Evolutionary conservation across 2,329 filamentous ascomycete genomes (phyloP), one percentile per base, ranked within the genome.

Genomic region (Colletotrichum somersetense): DNA sequence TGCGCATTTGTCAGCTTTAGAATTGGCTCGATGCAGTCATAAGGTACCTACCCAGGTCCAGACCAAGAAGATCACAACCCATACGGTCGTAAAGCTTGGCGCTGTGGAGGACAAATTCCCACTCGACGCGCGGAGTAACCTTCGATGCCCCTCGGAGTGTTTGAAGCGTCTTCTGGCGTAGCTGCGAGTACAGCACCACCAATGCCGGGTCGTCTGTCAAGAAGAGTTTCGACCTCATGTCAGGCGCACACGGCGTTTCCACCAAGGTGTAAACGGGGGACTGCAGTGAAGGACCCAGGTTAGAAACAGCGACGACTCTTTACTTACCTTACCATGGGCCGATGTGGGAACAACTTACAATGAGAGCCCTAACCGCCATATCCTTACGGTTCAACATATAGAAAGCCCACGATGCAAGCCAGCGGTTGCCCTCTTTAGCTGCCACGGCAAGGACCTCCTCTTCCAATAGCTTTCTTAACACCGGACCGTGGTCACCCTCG

Each of bases 331-430:
- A 20, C 30, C 30, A 12, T 42, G 20, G 23, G 12, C 20, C 16
- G 52, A 20, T 23, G 6, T 8, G 35, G 38, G 44, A 40, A 20
- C 14, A 18, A 83, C 91, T 85, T 83, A 94, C 92, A 76, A 97
- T 92, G 4, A 99, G 85, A 8, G 92, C 91, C 64, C 93, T 90
- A 8, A 98, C 94, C 7, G 96, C 93, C 86, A 95, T 93, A 75
- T 97, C 93, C 72, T 91, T 90, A 74, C 93, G 89, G 48, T 91
- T 91, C 6, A 98, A 86, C 87, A 97, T 93, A 92, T 94, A 97
- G 79, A 97, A 97, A 2, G 94, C 93, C 96, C 96, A 99, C 0
- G 93, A 96, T 14, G 95, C 93, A 71, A 97, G 89, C 96, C 96
- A 99, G 69, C 96, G 89, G 78, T 99, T 96, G 2, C 94, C 94